Evolutionary conservation across 2,329 filamentous ascomycete species (phyloP), one percentile per base, ranked within the genome.

Genomic region (Botrytis sinoallii): DNA sequence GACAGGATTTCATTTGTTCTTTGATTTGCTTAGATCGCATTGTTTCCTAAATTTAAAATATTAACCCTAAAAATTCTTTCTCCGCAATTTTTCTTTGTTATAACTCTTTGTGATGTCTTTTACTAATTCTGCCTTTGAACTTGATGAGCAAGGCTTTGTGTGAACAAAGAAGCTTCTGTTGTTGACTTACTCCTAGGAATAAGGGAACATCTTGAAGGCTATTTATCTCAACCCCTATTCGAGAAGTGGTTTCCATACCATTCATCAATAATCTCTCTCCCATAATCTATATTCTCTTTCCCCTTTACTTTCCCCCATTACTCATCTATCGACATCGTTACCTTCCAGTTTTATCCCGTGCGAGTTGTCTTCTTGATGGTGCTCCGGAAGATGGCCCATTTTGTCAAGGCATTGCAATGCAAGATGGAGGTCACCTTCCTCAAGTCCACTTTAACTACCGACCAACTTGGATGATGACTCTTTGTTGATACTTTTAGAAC

Each of bases 331-430:
- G 14, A 29, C 3, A 29, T 29, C 52, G 0, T 55, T 8, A 29
- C 14, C n/a, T 18, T 6, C 14, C n/a, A 29, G 6, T 18, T 4
- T 18, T 0, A 3, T 57, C 14, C n/a, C n/a, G 3, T 29, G 14
- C n/a, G 6, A 29, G 52, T 57, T 18, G n/a, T 4, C n/a, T 32
- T 57, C 52, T 29, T 4, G 7, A 29, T 1, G 3, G 7, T 29
- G 0, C 2, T 18, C n/a, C n/a, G 1, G 14, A 57, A 18, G 3
- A 3, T 18, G 0, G 1, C 3, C 16, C 14, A 57, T 29, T 4
- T 57, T 32, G 14, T 1, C 6, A 0, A 32, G 0, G 14, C 14
- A 29, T 32, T 18, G n/a, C 52, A 7, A 9, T 57, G 5, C n/a
- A 57, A 57, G n/a, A 16, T 29, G 0, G 52, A 57, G 0, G 3